Base-by-base conservation (phyloP, 495 filamentous ascomycete genomes). In the Halenospora varia region DNA sequence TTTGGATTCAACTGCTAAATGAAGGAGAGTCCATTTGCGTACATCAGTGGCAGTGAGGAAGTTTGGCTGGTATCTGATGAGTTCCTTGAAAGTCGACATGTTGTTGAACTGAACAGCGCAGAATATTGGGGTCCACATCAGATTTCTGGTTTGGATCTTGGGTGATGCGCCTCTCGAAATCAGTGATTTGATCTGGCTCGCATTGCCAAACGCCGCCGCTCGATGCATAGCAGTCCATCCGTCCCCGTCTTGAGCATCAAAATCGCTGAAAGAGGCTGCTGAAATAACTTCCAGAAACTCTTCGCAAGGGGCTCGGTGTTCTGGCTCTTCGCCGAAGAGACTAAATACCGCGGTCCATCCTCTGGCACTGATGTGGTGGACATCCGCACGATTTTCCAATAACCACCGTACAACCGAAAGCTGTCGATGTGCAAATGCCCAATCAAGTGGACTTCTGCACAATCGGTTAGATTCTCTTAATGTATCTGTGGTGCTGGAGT, bases 181-280 rank as follows among this genome's bases (percentile, higher is more conserved):
- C 6, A 62, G 40, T 20, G 54, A 17, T 24, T 52, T n/a, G 3
- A 61, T 57, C 2, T 62, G 52, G 15, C 23, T 9, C 13, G 53
- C 41, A 3, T 55, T 29, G 15, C 62, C 62, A 45, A 46, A 61
- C 22, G 50, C 55, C 9, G 60, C 62, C 6, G 55, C 60, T 57
- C 60, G 54, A 53, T 65, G 60, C 22, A 62, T 44, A 25, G 42
- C 41, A 2, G 62, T 48, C 62, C 50, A 65, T 19, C 62, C 62
- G 2, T 55, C 55, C 10, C 51, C 51, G 24, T 62, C 56, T 48
- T 65, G 51, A n/a, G 61, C 17, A 10, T 60, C 51, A 1, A 62
- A 48, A 3, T 39, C 23, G 19, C 45, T 46, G 3, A 64, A 47
- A 6, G 53, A 56, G 35, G 26, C 35, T 49, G 45, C 19, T 52